A percentile compares a stretch with the other conserved stretches of the same genome.
phyloP scores from a whole-genome alignment of 2,329 filamentous ascomycete species.

The Colletotrichum cordylinicola region DNA sequence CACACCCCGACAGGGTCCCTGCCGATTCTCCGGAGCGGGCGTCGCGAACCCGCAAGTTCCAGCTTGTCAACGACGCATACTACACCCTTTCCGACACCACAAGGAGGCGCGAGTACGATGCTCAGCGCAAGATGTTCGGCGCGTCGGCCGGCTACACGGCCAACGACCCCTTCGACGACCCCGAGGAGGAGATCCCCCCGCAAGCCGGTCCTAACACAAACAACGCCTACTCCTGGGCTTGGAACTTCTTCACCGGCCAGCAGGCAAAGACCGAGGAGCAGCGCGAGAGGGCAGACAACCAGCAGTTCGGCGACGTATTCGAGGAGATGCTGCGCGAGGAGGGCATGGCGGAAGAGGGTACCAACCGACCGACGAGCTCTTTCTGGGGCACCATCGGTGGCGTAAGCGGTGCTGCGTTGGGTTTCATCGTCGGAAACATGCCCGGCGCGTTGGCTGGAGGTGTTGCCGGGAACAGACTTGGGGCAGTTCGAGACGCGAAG shows the following conservation, averaged over 20 bases:
- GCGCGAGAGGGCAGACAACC: slow-evolving; percentile 67
- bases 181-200: slow-evolving; percentile 25
- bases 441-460: slow-evolving; percentile 88
- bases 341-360: slow-evolving; percentile 76
- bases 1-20: slow-evolving; percentile 90
- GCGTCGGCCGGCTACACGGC: slow-evolving; percentile 37
- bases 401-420: slow-evolving; percentile 85
- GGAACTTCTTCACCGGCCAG: slow-evolving; percentile 61
- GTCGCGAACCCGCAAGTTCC: slow-evolving; percentile 84
- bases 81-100: slow-evolving; percentile 84
- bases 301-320: slow-evolving; percentile 88
- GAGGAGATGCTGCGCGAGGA: slow-evolving; percentile 91
- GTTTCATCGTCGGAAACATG: slow-evolving; percentile 94
- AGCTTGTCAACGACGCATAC: slow-evolving; percentile 92
- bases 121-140: slow-evolving; percentile 67
- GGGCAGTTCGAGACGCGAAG: slow-evolving; percentile 85
- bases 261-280: slow-evolving; percentile 40
- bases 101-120: slow-evolving; percentile 85
- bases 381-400: slow-evolving; percentile 92
- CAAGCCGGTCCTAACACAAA: slow-evolving; percentile 32
- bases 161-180: slow-evolving; percentile 40
- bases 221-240: slow-evolving; percentile 78
- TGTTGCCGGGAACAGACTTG: slow-evolving; percentile 91
- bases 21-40: slow-evolving; percentile 82
- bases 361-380: slow-evolving; percentile 65